phyloP scores from a whole-genome alignment of 176 grass and related monocot species.

The Cymbopogon citratus region DNA sequence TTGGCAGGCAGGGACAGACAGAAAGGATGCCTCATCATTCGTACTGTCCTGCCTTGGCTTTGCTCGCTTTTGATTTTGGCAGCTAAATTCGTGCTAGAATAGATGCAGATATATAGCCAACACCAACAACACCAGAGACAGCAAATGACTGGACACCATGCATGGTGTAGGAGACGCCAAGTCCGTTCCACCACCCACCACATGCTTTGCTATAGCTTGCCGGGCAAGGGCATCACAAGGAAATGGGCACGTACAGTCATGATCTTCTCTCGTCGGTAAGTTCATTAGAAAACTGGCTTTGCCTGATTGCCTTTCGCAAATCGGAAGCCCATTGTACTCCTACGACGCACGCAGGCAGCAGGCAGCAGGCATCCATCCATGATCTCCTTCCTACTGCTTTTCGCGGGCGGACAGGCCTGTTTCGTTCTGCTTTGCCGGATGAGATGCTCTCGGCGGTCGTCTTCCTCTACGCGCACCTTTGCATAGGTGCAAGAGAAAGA shows the following conservation, averaged over 20 bases:
- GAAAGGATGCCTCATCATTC: constrained; percentile 36
- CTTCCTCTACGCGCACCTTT: neutral
- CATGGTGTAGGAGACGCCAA: neutral
- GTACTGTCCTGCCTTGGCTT: neutral
- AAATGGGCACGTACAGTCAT: neutral
- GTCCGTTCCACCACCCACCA: neutral
- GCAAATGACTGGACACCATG: neutral
- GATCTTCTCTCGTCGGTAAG: neutral
- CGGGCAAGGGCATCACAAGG: neutral
- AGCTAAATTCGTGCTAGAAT: neutral
- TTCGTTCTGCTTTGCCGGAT: neutral
- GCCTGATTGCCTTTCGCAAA: neutral
- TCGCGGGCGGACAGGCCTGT: neutral
- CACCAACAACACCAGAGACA: no score
- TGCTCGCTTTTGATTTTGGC: constrained; percentile 7
- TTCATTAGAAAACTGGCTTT: neutral
- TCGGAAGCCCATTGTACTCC: neutral
- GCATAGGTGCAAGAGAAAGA: constrained; percentile 81
- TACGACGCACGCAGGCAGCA: neutral
- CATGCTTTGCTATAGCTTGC: neutral
- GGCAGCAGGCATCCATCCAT: neutral
- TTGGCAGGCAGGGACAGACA: neutral
- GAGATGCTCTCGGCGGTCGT: neutral
- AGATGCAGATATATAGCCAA: neutral
- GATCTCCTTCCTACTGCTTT: constrained; percentile 11